Base-by-base conservation (phyloP, 495 filamentous ascomycete species). In the Platismatia glauca region DNA sequence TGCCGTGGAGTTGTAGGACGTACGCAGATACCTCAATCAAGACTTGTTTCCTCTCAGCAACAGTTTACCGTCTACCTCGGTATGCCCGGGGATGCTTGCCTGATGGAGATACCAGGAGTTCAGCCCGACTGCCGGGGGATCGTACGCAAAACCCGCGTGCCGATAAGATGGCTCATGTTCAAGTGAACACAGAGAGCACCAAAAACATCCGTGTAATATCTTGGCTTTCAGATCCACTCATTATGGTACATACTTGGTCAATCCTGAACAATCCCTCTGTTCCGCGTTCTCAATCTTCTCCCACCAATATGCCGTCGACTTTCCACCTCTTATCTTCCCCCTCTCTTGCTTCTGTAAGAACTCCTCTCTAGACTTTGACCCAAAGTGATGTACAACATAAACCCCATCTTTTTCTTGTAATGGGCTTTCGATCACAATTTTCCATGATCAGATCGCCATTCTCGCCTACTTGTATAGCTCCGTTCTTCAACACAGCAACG, bases 271-370 rank as follows among this genome's bases (percentile, higher is more conserved):
- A 27, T 50, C 46, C 24, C 46, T 50, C 46, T 50, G 46, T 29
- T 50, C 46, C 46, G 46, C 22, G 16, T 29, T 29, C 37, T 37
- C 60, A 50, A 62, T 24, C 33, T 48, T 38, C 8, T 50, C 22
- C 46, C 34, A 61, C 50, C 44, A 33, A 53, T 53, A 16, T 15
- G 27, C 46, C 34, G 38, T 31, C 12, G 22, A 15, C 24, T 38
- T 39, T 35, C 60, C 35, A 35, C 46, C 35, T 22, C 60, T 37
- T 62, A 53, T 33, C 44, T 63, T 38, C 29, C 53, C 22, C 61
- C 61, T 37, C 55, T 44, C 29, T 18, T 46, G n/a, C 13, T 58
- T 63, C 27, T 46, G n/a, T 12, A 44, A 20, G 41, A 63, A 58
- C 5, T 63, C 53, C 27, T 63, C 55, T 18, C 61, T 29, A n/a